Conservation (phyloP, 2,329 filamentous ascomycete species). For the Talaromyces sp. region DNA sequence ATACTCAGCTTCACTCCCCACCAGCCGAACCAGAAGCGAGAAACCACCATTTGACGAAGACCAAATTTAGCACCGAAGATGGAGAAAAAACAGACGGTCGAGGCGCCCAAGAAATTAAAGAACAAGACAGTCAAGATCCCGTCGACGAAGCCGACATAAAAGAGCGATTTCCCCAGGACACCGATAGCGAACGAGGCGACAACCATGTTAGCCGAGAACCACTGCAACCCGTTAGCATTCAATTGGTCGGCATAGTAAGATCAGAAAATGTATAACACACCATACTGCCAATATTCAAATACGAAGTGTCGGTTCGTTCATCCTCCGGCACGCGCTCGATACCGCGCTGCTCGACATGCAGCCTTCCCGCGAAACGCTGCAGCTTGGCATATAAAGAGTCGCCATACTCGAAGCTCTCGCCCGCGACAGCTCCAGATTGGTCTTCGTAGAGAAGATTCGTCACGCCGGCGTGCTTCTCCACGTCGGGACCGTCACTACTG, state of each 20-base stretch:
- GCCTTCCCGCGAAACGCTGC: slow-evolving; percentile 58
- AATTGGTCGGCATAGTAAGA: background rate
- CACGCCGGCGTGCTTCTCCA: background rate
- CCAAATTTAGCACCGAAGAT: slow-evolving; percentile 71
- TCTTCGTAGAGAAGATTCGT: slow-evolving; percentile 17
- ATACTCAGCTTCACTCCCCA: slow-evolving; percentile 63
- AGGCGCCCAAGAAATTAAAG: slow-evolving; percentile 59
- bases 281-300: slow-evolving; percentile 66
- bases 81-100: slow-evolving; percentile 71
- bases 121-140: slow-evolving; percentile 67
- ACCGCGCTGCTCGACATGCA: slow-evolving; percentile 67
- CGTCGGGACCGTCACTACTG: background rate
- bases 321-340: slow-evolving; percentile 69
- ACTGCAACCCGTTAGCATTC: slow-evolving; percentile 41
- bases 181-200: slow-evolving; percentile 72
- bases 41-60: slow-evolving; percentile 74
- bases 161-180: slow-evolving; percentile 62
- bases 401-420: slow-evolving; percentile 55
- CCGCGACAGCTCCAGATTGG: slow-evolving; percentile 48
- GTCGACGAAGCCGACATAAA: slow-evolving; percentile 67
- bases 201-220: slow-evolving; percentile 74
- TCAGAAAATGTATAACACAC: slow-evolving; percentile 40
- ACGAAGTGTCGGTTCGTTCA: slow-evolving; percentile 60
- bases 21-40: slow-evolving; percentile 71
- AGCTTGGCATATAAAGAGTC: slow-evolving; percentile 52